Base-by-base conservation (phyloP, 1,284 basidiomycete species). In the Athelia psychrophila region DNA sequence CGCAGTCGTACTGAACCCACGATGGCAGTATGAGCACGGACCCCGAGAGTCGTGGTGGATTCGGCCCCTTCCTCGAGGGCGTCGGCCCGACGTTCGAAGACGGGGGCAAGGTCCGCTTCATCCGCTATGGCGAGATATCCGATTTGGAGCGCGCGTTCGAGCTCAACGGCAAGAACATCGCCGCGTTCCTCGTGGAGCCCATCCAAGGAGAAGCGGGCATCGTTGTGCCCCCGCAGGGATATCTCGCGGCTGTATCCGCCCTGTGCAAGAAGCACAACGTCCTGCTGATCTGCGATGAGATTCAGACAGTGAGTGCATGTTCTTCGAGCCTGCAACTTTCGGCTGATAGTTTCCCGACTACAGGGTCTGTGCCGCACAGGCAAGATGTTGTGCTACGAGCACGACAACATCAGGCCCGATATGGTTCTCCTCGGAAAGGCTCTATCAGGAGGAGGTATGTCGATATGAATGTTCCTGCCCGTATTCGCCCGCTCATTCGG, bases 191-290 rank as follows among this genome's bases (percentile, higher is more conserved):
- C 54, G 83, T 99, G 8, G 96, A 99, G 73, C 96, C 96, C 4
- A 98, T 99, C 61, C 97, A 99, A 71, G 96, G 96, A 30, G 96
- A 99, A 74, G 96, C 96, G 10, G 96, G 95, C 20, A 96, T 98
- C 62, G 85, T 96, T 51, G 91, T 99, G 15, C 96, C 96, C 0
- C 85, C 88, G n/a, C 79, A 83, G 23, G 94, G 95, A 6, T 99
- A 99, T 72, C 81, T 99, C 44, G 68, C 81, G 32, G 73, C 83
- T 57, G 87, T 88, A 20, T 84, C 88, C 51, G 85, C 82, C 56
- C 78, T 98, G 19, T 99, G 97, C 83, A 90, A 88, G 74, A 85
- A 93, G 74, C 85, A 97, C 74, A 95, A 98, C 56, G 94, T 98
- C 0, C 78, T 99, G 18, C 77, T 99, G 46, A 98, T 99, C 66